Percentiles rank a stretch among this genome's conserved stretches.
Conservation (phyloP, 768 basidiomycete genomes). For the Neoboletus subvelutipes region DNA sequence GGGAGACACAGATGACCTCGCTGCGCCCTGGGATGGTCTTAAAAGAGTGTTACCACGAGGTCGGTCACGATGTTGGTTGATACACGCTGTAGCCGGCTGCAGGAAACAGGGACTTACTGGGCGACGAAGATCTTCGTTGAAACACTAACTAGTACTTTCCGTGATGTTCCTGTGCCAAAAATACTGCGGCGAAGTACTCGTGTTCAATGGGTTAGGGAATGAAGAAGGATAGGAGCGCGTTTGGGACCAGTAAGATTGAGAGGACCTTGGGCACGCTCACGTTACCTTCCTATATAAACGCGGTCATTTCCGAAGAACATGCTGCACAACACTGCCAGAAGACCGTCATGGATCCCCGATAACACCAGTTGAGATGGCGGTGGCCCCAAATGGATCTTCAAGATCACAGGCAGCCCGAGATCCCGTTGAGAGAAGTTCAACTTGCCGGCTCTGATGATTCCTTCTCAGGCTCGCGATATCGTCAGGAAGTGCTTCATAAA, state of each 20-base stretch:
- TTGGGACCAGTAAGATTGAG: background rate
- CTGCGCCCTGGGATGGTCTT: background rate
- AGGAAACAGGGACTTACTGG: constrained; percentile 9
- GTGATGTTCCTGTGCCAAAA: constrained; percentile 12
- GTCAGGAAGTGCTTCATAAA: background rate
- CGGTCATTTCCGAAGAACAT: background rate
- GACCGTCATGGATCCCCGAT: no score
- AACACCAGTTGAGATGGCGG: no score
- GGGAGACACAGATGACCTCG: background rate
- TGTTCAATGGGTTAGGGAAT: background rate
- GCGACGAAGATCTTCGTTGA: constrained; percentile 10
- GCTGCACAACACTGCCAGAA: no score
- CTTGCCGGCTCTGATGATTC: background rate
- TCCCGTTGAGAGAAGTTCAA: background rate
- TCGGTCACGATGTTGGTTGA: background rate
- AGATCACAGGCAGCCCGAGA: no score
- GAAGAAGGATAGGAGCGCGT: background rate
- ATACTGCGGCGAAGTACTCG: constrained; percentile 1
- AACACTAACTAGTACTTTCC: constrained; percentile 4
- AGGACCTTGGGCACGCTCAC: no score
- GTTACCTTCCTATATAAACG: background rate
- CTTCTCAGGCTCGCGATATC: background rate
- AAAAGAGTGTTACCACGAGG: constrained; percentile 13
- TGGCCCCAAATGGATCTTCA: no score
- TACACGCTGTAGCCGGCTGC: constrained; percentile 6